phyloP scores from a whole-genome alignment of 140 eudicot genomes.

The Bidens hawaiensis region DNA sequence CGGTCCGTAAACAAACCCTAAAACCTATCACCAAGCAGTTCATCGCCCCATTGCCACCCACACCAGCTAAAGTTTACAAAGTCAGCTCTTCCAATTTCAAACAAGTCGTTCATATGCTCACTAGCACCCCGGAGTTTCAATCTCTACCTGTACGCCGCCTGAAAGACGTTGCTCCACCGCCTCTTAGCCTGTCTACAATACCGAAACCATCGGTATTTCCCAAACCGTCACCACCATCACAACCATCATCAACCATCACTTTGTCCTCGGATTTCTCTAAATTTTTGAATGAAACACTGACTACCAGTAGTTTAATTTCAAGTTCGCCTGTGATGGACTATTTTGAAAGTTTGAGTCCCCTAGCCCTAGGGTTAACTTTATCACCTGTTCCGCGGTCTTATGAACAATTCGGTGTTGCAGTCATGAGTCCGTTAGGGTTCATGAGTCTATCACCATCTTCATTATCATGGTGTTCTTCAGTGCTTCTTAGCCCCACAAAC shows the following conservation, averaged over 20 bases:
- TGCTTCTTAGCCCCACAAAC: constrained; percentile 21
- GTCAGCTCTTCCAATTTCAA: constrained; percentile 38
- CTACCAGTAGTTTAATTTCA: constrained; percentile 10
- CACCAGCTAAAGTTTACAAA: constrained; percentile 46
- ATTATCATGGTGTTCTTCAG: constrained; percentile 31
- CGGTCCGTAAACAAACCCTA: constrained; percentile 32
- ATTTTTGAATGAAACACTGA: constrained; percentile 30
- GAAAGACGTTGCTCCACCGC: constrained; percentile 52
- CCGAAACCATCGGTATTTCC: constrained; percentile 14
- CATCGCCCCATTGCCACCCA: constrained; percentile 52
- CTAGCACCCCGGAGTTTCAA: constrained; percentile 35
- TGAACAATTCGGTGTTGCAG: neutral
- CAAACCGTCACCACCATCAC: neutral
- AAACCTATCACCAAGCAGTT: constrained; percentile 36
- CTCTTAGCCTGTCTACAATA: constrained; percentile 21
- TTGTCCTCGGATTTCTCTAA: constrained; percentile 26
- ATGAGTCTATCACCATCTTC: constrained; percentile 26
- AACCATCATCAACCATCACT: neutral
- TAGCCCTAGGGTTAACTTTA: constrained; percentile 5
- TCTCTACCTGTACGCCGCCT: constrained; percentile 31
- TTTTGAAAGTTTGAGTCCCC: constrained; percentile 24
- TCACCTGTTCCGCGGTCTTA: constrained; percentile 4
- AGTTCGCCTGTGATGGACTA: constrained; percentile 6
- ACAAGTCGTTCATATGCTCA: constrained; percentile 50
- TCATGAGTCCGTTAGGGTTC: constrained; percentile 25